A percentile compares a stretch with the other conserved stretches of the same genome.
phyloP scores from a whole-genome alignment of 305 asterid genomes.

The Caryopteris hybrid region DNA sequence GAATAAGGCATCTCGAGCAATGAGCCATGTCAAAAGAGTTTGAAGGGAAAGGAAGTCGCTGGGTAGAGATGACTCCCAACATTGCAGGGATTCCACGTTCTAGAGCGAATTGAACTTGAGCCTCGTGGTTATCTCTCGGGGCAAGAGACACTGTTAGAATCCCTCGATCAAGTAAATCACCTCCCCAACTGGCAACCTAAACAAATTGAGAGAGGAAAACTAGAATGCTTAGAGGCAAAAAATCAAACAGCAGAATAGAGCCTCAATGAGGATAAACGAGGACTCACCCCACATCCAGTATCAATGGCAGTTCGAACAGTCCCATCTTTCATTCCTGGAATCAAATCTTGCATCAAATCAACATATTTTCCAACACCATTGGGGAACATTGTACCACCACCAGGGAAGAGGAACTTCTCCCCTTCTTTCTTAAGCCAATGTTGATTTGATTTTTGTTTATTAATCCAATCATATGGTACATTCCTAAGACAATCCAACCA shows the following conservation, averaged over 20 bases:
- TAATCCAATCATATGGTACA: slow-evolving; percentile 97
- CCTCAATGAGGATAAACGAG: neutral
- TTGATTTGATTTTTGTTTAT: slow-evolving; percentile 65
- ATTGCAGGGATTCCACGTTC: slow-evolving; percentile 99
- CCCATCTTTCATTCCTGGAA: slow-evolving; percentile 89
- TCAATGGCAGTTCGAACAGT: slow-evolving; percentile 83
- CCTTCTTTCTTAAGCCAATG: slow-evolving; percentile 72
- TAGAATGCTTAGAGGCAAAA: neutral
- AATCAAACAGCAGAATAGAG: neutral
- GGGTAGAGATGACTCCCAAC: slow-evolving; percentile 91
- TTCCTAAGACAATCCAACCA: slow-evolving; percentile 46
- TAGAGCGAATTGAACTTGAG: slow-evolving; percentile 97
- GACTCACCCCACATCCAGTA: slow-evolving; percentile 96
- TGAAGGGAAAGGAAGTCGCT: slow-evolving; percentile 92
- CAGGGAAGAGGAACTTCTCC: slow-evolving; percentile 56
- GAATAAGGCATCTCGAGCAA: slow-evolving; percentile 98
- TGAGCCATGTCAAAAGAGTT: slow-evolving; percentile 97
- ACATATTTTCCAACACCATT: slow-evolving; percentile 54
- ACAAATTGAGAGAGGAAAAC: slow-evolving; percentile 1
- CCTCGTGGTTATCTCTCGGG: slow-evolving; percentile 97
- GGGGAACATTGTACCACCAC: slow-evolving; percentile 70
- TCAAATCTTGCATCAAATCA: slow-evolving; percentile 48
- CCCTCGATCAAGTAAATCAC: slow-evolving; percentile 88
- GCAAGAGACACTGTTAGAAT: slow-evolving; percentile 90
- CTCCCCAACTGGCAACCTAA: slow-evolving; percentile 99